These are phyloP conservation scores for Neohortaea acidophila DNA, from an alignment of 495 filamentous ascomycete species.

Conservation along the genomic window DNA sequence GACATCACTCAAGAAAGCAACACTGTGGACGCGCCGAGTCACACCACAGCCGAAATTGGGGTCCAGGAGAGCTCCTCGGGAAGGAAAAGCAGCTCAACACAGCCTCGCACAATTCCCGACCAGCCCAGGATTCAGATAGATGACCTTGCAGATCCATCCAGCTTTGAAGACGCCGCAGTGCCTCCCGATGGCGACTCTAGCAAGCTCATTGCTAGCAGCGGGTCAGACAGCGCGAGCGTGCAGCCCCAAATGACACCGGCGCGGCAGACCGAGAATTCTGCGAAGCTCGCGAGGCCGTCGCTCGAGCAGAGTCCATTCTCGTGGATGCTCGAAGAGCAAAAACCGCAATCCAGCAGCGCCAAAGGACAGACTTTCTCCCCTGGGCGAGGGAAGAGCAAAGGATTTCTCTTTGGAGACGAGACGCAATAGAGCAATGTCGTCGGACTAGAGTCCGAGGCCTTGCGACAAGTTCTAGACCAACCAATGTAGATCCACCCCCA, in stretches of 20 bases:
- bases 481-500: no score
- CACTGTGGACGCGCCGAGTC: no score
- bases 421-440: no score
- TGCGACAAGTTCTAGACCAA: no score
- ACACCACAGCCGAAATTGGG: no score
- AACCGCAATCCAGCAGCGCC: background rate
- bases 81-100: no score
- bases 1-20: no score
- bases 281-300: slow-evolving; percentile 33
- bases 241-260: background rate
- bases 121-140: background rate
- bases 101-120: background rate
- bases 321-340: slow-evolving; percentile 73
- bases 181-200: background rate
- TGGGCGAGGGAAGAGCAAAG: background rate
- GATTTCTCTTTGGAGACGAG: slow-evolving; percentile 9
- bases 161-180: slow-evolving; percentile 5
- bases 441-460: no score
- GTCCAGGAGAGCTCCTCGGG: no score
- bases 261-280: no score
- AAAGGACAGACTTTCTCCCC: background rate
- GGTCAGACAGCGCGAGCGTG: background rate
- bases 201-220: background rate
- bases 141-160: slow-evolving; percentile 5
- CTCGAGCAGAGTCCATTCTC: slow-evolving; percentile 79